Conservation (phyloP, 495 filamentous ascomycete species). For the Evernia prunastri region DNA sequence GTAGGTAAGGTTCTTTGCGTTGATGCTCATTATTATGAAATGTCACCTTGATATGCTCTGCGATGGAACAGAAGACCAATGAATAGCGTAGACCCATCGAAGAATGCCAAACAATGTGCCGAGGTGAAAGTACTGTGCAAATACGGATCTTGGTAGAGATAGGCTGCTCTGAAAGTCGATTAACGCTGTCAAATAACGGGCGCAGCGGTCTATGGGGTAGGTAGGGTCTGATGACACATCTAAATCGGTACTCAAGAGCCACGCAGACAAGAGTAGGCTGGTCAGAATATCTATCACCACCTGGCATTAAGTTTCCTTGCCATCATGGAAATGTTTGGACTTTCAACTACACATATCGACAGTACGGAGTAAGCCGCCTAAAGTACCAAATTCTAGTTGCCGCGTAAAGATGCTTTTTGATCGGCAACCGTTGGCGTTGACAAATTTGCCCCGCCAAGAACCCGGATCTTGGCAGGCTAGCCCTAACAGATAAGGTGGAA, state of each 20-base stretch:
- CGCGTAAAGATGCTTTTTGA: conserved; percentile 2
- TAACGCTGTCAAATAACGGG: not conserved
- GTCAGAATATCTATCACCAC: not conserved
- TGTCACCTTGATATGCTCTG: not conserved
- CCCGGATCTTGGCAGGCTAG: conserved; percentile 7
- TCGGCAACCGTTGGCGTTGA: not conserved
- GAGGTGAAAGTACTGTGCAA: not conserved
- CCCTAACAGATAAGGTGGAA: conserved; percentile 5
- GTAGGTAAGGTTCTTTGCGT: conserved; percentile 25
- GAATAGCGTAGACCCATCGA: not conserved
- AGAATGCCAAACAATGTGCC: not conserved
- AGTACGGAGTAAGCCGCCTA: not conserved
- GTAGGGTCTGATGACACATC: not conserved
- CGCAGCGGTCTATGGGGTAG: not conserved
- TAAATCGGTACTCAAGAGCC: not conserved
- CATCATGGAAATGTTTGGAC: too few species aligned
- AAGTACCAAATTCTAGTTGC: not conserved
- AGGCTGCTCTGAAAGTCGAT: not conserved
- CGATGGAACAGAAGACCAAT: too few species aligned
- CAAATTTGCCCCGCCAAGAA: conserved; percentile 10
- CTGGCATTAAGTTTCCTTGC: too few species aligned
- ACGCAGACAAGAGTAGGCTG: not conserved
- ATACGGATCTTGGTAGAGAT: not conserved
- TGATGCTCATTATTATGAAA: conserved; percentile 13
- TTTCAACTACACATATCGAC: not conserved